Percentiles rank a stretch among this genome's conserved stretches.
phyloP scores from a whole-genome alignment of 129 eudicot genomes.

The Dittrichia graveolens region DNA sequence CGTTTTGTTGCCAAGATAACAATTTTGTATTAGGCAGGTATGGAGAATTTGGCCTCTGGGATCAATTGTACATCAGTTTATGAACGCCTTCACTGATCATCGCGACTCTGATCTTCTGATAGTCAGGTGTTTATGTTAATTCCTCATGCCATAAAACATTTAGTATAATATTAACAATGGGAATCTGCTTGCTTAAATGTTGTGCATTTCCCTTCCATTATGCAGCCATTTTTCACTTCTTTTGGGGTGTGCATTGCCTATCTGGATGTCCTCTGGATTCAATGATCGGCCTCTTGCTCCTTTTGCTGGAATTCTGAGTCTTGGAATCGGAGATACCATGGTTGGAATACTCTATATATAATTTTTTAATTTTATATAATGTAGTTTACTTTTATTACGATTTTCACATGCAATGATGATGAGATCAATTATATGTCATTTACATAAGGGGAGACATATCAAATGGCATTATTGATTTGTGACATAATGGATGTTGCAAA shows the following conservation, averaged over 20 bases:
- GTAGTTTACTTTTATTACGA: neutral
- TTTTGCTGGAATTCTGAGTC: constrained; percentile 97
- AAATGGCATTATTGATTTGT: neutral
- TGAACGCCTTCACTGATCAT: constrained; percentile 98
- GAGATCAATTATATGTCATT: constrained; percentile 8
- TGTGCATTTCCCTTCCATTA: constrained; percentile 5
- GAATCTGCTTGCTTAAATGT: neutral
- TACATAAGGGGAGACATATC: neutral
- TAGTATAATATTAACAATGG: neutral
- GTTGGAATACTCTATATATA: constrained; percentile 47
- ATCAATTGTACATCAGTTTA: constrained; percentile 70
- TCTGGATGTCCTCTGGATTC: constrained; percentile 94
- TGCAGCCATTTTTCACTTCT: constrained; percentile 91
- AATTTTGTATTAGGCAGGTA: constrained; percentile 56
- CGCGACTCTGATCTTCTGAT: constrained; percentile 96
- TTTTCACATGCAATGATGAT: neutral
- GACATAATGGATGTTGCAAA: constrained; percentile 3
- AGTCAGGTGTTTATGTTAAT: constrained; percentile 60
- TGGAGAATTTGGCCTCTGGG: constrained; percentile 99
- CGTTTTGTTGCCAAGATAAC: constrained; percentile 16
- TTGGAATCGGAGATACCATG: constrained; percentile 99
- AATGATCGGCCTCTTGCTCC: constrained; percentile 94
- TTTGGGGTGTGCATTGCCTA: constrained; percentile 96
- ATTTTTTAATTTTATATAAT: neutral
- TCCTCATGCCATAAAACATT: neutral